Conservation (phyloP, 2,329 filamentous ascomycete species). For the Penicillium sp. region DNA sequence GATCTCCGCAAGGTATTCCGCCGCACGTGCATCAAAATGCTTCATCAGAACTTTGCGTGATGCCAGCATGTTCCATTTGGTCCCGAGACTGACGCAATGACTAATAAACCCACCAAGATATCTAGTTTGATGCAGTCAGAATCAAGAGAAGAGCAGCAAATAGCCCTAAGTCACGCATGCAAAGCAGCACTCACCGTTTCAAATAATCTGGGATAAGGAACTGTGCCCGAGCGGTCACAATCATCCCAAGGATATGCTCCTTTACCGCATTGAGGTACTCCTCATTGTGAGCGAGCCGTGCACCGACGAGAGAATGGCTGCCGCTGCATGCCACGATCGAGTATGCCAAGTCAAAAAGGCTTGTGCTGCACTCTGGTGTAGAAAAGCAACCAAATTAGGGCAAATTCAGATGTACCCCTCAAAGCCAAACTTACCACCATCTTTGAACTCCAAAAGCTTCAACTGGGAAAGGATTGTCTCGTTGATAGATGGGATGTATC, state of each 20-base stretch:
- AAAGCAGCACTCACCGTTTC: constrained; percentile 14
- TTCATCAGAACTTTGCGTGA: constrained; percentile 21
- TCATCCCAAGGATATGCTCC: constrained; percentile 26
- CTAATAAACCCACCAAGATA: constrained; percentile 21
- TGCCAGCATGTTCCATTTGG: constrained; percentile 23
- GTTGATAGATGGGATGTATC: constrained; percentile 20
- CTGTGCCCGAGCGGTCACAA: constrained; percentile 23
- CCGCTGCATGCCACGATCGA: constrained; percentile 25
- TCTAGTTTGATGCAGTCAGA: constrained; percentile 9
- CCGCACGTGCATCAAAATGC: constrained; percentile 22
- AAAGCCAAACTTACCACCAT: constrained; percentile 7
- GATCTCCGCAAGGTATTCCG: constrained; percentile 20
- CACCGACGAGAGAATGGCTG: constrained; percentile 21
- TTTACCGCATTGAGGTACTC: constrained; percentile 24
- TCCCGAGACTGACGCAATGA: constrained; percentile 14
- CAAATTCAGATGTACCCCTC: background rate
- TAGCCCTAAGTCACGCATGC: background rate
- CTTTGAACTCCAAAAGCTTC: constrained; percentile 4
- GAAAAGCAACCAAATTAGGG: background rate
- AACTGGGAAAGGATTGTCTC: constrained; percentile 20
- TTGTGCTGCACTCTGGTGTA: constrained; percentile 12
- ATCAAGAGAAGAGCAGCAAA: background rate
- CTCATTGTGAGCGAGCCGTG: constrained; percentile 19
- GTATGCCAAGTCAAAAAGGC: constrained; percentile 24
- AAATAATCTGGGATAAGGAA: constrained; percentile 21